Evolutionary conservation across 805 yeast genomes (phyloP).

Genomic region (Starmera amethionina): DNA sequence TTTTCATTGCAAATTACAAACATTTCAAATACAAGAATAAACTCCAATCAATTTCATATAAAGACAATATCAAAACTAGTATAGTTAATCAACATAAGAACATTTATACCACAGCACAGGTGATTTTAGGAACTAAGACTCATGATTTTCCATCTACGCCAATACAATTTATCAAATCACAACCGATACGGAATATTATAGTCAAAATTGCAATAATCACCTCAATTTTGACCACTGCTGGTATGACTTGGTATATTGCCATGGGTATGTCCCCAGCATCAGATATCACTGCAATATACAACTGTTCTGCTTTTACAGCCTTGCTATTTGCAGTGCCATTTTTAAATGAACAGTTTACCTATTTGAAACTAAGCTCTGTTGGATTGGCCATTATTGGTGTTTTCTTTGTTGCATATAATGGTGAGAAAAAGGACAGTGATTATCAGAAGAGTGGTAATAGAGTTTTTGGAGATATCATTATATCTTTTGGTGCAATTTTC

Average conservation of each 20-base stretch:
- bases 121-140: conserved; percentile 9
- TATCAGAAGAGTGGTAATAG: conserved; percentile 42
- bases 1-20: conserved; percentile 37
- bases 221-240: conserved; percentile 60
- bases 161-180: conserved; percentile 5
- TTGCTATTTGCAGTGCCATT: conserved; percentile 75
- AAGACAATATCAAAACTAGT: conserved; percentile 23
- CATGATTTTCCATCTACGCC: conserved; percentile 8
- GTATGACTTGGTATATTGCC: conserved; percentile 78
- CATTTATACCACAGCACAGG: conserved; percentile 24
- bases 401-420: conserved; percentile 65
- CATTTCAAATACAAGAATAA: conserved; percentile 21
- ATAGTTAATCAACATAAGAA: conserved; percentile 33
- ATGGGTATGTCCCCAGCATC: conserved; percentile 73
- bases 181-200: conserved; percentile 29
- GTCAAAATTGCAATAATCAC: conserved; percentile 35
- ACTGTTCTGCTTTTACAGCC: conserved; percentile 85
- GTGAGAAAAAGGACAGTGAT: conserved; percentile 15
- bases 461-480: conserved; percentile 58
- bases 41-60: conserved; percentile 5
- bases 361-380: conserved; percentile 59
- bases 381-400: conserved; percentile 67
- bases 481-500: conserved; percentile 62
- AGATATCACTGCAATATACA: conserved; percentile 85
- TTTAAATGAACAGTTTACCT: conserved; percentile 53